Evolutionary conservation across 192 early-diverging fungal genomes (phyloP), one percentile per base, ranked within the genome.

Genomic region (Coemansia sp.): DNA sequence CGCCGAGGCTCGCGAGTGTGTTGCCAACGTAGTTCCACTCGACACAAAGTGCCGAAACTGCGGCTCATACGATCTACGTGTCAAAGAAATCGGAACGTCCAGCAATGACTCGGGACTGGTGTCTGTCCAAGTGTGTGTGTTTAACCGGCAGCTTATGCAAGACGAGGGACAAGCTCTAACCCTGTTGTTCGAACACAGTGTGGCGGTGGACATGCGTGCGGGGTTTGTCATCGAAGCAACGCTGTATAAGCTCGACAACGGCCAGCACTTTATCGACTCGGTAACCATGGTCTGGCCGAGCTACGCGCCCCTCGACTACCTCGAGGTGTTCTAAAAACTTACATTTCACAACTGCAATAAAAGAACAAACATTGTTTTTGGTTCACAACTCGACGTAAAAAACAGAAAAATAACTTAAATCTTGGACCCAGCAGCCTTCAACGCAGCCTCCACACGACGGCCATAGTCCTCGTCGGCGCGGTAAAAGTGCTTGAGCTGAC

Each of bases 381-480:
- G 31, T 34, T 34, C 7, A 34, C 7, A 34, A 34, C 6, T 34
- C 31, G 6, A 0, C 31, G 31, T 34, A 34, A 34, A 34, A 34
- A 7, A 34, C 31, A 34, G 31, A 34, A 34, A 34, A 34, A 34
- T 34, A 34, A 9, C 31, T 66, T 70, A 82, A 64, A 76, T 72
- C 79, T 82, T 82, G 72, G 77, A 80, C 21, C 69, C 76, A 37
- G 77, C 77, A 31, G 76, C 75, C 74, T 78, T 83, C 52, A 86
- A 73, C n/a, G 79, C 85, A 40, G 81, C 81, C 70, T 88, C 87
- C 23, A 89, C 83, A 37, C 87, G 86, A 40, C 78, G 79, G 44
- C 88, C 89, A 66, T 89, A 91, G 62, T 89, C 88, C 19, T 84
- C 82, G 72, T 89, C 87, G 17, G 89, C 88, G 56, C 87, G 87